These are phyloP conservation scores for Cryptococcus neoformans DNA, from an alignment of 1,284 basidiomycete genomes.

Conservation along the genomic window DNA sequence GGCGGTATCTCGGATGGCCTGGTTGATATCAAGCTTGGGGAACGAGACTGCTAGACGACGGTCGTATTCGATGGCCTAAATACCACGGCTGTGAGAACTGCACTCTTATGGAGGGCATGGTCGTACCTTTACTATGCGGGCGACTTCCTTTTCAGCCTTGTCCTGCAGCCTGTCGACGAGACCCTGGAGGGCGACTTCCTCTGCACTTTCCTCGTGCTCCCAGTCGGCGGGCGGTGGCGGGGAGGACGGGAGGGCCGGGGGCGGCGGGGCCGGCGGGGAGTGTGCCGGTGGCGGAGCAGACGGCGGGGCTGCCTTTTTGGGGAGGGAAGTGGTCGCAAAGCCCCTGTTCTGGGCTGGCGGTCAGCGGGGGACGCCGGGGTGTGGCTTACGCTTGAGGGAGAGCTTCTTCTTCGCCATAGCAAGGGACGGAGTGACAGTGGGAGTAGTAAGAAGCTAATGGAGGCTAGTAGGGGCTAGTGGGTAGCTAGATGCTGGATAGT, in stretches of 20 bases:
- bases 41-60: constrained; percentile 68
- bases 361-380: constrained; percentile 24
- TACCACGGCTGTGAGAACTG: not conserved
- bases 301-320: not conserved
- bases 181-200: constrained; percentile 23
- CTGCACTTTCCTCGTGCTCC: constrained; percentile 22
- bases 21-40: constrained; percentile 64
- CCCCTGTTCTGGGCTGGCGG: constrained; percentile 52
- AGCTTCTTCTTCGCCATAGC: constrained; percentile 82
- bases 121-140: constrained; percentile 60
- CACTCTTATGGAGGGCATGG: not conserved
- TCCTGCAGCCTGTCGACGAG: constrained; percentile 81
- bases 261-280: not conserved
- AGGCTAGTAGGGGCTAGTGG: no score
- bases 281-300: not conserved
- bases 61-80: constrained; percentile 77
- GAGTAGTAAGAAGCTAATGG: no score
- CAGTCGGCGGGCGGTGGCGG: constrained; percentile 8
- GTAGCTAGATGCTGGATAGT: no score
- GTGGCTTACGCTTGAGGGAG: constrained; percentile 67
- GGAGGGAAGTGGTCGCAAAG: constrained; percentile 76
- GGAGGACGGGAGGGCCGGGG: not conserved
- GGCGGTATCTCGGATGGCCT: constrained; percentile 59
- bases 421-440: not conserved
- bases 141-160: constrained; percentile 83